These are phyloP conservation scores for Mycocentrospora acerina DNA, from an alignment of 2,329 filamentous ascomycete genomes.

Conservation along the genomic window DNA sequence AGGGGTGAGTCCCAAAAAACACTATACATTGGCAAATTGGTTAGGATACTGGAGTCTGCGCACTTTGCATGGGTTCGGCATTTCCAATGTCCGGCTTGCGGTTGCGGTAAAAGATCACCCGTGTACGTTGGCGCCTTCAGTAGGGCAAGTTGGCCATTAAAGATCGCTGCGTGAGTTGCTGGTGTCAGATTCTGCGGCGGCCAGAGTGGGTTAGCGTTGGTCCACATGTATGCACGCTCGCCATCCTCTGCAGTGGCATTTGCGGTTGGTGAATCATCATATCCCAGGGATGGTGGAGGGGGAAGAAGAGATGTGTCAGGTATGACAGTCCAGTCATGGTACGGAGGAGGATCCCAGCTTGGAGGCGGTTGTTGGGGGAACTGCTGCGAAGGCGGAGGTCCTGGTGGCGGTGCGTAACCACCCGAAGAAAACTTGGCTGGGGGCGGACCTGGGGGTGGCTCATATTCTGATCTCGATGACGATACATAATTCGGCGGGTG, in stretches of 20 bases:
- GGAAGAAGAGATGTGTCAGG: constrained; percentile 73
- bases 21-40: constrained; percentile 69
- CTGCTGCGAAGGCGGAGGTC: constrained; percentile 27
- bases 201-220: constrained; percentile 59
- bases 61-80: constrained; percentile 48
- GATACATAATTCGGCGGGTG: constrained; percentile 28
- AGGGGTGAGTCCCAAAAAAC: constrained; percentile 61
- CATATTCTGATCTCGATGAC: constrained; percentile 13
- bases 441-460: constrained; percentile 20
- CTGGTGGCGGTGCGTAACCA: constrained; percentile 24
- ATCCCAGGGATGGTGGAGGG: constrained; percentile 68
- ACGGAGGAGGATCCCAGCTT: constrained; percentile 53
- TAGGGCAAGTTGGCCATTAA: constrained; percentile 52
- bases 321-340: constrained; percentile 73
- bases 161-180: constrained; percentile 51
- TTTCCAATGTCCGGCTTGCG: constrained; percentile 41
- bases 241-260: constrained; percentile 69
- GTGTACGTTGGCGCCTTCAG: constrained; percentile 33
- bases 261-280: constrained; percentile 65
- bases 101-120: constrained; percentile 51
- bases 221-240: constrained; percentile 67
- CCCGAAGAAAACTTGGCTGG: constrained; percentile 23
- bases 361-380: constrained; percentile 36
- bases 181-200: constrained; percentile 54
- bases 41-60: constrained; percentile 65